A percentile compares a stretch with the other conserved stretches of the same genome.
Conservation (phyloP, 2,329 filamentous ascomycete genomes). For the Pseudopyrenochaeta lycopersici region DNA sequence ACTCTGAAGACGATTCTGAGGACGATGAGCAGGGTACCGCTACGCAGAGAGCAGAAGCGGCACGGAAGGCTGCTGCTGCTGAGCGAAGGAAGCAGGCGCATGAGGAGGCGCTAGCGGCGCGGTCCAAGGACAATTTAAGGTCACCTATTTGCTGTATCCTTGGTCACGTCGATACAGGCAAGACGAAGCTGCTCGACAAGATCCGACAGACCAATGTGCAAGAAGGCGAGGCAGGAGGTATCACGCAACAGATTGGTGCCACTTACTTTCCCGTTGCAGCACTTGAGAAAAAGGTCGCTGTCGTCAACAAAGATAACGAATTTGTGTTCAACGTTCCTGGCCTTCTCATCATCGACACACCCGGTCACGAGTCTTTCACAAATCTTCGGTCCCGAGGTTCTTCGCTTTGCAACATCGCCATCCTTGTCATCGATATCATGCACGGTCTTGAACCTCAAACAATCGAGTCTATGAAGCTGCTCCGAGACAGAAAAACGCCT, state of each 20-base stretch:
- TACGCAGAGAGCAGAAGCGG: slow-evolving; percentile 74
- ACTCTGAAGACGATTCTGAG: slow-evolving; percentile 66
- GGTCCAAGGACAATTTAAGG: slow-evolving; percentile 92
- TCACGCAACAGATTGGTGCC: slow-evolving; percentile 98
- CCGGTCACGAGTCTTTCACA: slow-evolving; percentile 99
- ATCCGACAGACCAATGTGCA: slow-evolving; percentile 98
- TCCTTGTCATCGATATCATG: slow-evolving; percentile 99
- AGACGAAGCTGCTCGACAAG: slow-evolving; percentile 99
- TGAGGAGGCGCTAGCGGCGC: slow-evolving; percentile 88
- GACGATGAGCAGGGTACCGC: slow-evolving; percentile 80
- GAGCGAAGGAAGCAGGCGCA: slow-evolving; percentile 89
- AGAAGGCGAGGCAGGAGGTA: slow-evolving; percentile 98
- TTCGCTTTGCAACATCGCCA: slow-evolving; percentile 98
- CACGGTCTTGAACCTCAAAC: slow-evolving; percentile 98
- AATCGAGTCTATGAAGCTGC: slow-evolving; percentile 93
- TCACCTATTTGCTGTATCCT: slow-evolving; percentile 99
- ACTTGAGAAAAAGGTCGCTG: slow-evolving; percentile 88
- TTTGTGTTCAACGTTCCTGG: slow-evolving; percentile 99
- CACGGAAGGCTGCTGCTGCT: slow-evolving; percentile 86
- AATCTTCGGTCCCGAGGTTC: slow-evolving; percentile 97
- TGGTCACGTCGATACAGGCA: slow-evolving; percentile 99
- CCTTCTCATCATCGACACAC: slow-evolving; percentile 95
- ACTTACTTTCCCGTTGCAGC: slow-evolving; percentile 98
- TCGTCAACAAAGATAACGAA: slow-evolving; percentile 87
- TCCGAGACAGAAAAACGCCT: slow-evolving; percentile 92